Evolutionary conservation across 768 basidiomycete species (phyloP), one percentile per base, ranked within the genome.

Genomic region (Ramaria rubella): DNA sequence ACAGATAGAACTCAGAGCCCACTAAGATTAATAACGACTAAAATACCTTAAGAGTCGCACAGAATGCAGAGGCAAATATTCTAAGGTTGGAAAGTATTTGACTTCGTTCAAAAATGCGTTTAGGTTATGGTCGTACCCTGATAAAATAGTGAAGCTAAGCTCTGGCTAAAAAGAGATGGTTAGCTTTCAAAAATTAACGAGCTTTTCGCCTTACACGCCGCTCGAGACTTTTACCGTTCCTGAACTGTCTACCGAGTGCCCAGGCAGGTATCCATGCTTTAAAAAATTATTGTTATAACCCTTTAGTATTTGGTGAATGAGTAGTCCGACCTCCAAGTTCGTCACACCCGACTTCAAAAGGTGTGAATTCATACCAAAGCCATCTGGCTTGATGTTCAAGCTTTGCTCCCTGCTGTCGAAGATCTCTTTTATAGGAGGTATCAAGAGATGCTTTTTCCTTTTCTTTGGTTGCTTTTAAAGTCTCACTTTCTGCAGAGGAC

Each of bases 351-450:
- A 63, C 55, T 55, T 68, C 69, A 51, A 63, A 69, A 19, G 65
- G 67, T 4, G 67, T 66, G 31, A 64, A 59, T 49, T 70, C 69
- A 55, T 66, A 68, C 68, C 68, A 70, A n/a, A 63, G 56, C 59
- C 61, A 70, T 14, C 43, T 64, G 23, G 40, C 42, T 58, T 52
- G 5, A 59, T 56, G 30, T 11, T 46, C 44, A 24, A 14, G 23
- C 9, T 9, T 46, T n/a, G n/a, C n/a, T n/a, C n/a, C n/a, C n/a
- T n/a, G n/a, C n/a, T n/a, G n/a, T n/a, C n/a, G n/a, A n/a, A n/a
- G n/a, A n/a, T n/a, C n/a, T n/a, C n/a, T n/a, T n/a, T n/a, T 38
- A n/a, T n/a, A 11, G 36, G 11, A 11, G 36, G n/a, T 38, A 38
- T 38, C 36, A 38, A n/a, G 36, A n/a, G n/a, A 11, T 46, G 44